Base-by-base conservation (phyloP, 2,329 filamentous ascomycete genomes). In the Fonsecaea erecta region DNA sequence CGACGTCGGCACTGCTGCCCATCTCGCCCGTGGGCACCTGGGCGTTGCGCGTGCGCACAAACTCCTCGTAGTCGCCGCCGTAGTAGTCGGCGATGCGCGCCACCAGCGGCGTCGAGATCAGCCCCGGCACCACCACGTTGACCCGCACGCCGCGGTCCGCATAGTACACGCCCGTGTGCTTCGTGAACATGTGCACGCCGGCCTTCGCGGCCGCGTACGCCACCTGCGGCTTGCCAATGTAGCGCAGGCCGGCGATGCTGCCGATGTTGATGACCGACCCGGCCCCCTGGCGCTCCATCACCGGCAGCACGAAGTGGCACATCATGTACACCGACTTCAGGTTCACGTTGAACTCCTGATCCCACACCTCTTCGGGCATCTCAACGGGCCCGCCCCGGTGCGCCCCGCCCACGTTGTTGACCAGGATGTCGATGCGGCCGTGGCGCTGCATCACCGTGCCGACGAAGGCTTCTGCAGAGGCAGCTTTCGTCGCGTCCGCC, bases 371-470 rank as follows among this genome's bases (percentile, higher is more conserved):
- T 59, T 86, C 83, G 0, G 62, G 46, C 77, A 86, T 81, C 0
- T 72, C 74, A 0, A 79, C 83, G 0, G 84, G 81, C 34, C 78
- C 78, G 0, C 84, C 84, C 0, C 80, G 80, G 63, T 86, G 84
- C 0, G 81, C 84, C 54, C 81, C 80, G 1, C 86, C 86, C 1
- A 87, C 85, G 57, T 87, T 88, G 67, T 52, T 61, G 14, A 89
- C 73, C 0, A 88, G 75, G 21, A 88, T 83, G 68, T 88, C 86
- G 59, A 88, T 83, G 5, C 82, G 79, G 7, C 85, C 84, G 65
- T 86, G 81, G 40, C 81, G 81, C 0, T 76, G 71, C 14, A 86
- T 71, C 46, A 84, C 86, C 0, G 80, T 79, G 30, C 84, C 80
- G 3, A 88, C 80, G 0, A 87, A 79, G 0, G 73, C 73, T 66